A percentile compares a stretch with the other conserved stretches of the same genome.
Conservation (phyloP, 768 basidiomycete species). For the Nidularia sp. region DNA sequence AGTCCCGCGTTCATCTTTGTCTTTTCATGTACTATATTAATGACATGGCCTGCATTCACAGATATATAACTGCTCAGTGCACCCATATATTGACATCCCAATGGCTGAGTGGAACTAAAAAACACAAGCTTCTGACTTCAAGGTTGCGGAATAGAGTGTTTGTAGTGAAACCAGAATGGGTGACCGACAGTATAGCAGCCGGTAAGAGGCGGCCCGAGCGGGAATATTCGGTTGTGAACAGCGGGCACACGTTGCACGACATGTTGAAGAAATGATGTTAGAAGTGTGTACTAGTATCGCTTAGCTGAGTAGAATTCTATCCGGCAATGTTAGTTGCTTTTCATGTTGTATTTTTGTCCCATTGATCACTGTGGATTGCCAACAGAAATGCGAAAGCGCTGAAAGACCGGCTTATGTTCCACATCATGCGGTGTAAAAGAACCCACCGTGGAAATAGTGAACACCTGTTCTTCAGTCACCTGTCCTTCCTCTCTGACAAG, state of each 20-base stretch:
- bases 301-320: no score
- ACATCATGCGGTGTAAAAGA: no score
- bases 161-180: constrained; percentile 76
- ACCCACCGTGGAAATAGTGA: no score
- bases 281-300: no score
- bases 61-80: constrained; percentile 52
- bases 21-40: no score
- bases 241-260: constrained; percentile 26
- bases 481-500: no score
- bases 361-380: no score
- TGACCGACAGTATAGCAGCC: constrained; percentile 58
- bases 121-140: constrained; percentile 53
- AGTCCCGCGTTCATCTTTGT: constrained; percentile 9
- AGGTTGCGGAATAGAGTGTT: constrained; percentile 46
- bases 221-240: constrained; percentile 46
- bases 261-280: constrained; percentile 22
- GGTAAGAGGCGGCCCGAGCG: constrained; percentile 62
- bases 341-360: no score
- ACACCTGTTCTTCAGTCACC: no score
- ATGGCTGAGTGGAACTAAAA: constrained; percentile 68
- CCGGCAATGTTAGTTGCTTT: no score
- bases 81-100: constrained; percentile 81
- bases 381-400: no score
- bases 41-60: constrained; percentile 22
- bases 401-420: no score